Evolutionary conservation across 306 rosid genomes (phyloP).

Genomic region (Citrullus colocynthis): DNA sequence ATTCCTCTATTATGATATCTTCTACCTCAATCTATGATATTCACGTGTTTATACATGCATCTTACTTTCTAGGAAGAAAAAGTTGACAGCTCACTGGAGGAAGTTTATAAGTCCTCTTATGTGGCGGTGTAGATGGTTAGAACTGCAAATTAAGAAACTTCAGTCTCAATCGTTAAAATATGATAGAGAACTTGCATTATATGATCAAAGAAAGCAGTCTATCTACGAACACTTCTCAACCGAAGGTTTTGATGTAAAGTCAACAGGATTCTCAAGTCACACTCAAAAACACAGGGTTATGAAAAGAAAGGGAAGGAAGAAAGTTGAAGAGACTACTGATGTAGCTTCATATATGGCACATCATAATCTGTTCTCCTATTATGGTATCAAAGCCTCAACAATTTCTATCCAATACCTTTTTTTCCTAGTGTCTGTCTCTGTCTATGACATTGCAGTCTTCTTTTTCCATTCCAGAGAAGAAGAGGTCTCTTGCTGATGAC

Average conservation of each 20-base stretch:
- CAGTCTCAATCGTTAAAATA: conserved; percentile 42
- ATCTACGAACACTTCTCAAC: conserved; percentile 21
- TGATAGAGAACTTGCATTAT: conserved; percentile 39
- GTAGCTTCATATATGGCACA: conserved; percentile 53
- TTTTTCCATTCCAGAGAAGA: conserved; percentile 45
- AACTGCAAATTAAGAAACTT: conserved; percentile 46
- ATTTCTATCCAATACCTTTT: neutral
- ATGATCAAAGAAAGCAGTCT: conserved; percentile 33
- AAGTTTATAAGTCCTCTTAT: conserved; percentile 43
- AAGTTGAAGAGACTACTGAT: conserved; percentile 57
- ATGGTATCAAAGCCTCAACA: conserved; percentile 35
- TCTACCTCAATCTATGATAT: neutral
- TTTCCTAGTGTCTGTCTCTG: conserved; percentile 15
- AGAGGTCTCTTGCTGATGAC: conserved; percentile 51
- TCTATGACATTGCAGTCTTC: conserved; percentile 2
- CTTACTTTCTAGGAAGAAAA: conserved; percentile 39
- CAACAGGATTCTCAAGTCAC: conserved; percentile 45
- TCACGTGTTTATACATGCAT: conserved; percentile 3
- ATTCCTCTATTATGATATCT: neutral
- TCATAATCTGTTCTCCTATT: conserved; percentile 62
- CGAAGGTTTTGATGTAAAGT: conserved; percentile 49
- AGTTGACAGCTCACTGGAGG: conserved; percentile 56
- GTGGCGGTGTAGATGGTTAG: conserved; percentile 83
- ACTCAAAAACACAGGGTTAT: conserved; percentile 22
- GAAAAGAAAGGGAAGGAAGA: conserved; percentile 69